Evolutionary conservation across 768 basidiomycete species (phyloP), one percentile per base, ranked within the genome.

Genomic region (Trametes villosa): DNA sequence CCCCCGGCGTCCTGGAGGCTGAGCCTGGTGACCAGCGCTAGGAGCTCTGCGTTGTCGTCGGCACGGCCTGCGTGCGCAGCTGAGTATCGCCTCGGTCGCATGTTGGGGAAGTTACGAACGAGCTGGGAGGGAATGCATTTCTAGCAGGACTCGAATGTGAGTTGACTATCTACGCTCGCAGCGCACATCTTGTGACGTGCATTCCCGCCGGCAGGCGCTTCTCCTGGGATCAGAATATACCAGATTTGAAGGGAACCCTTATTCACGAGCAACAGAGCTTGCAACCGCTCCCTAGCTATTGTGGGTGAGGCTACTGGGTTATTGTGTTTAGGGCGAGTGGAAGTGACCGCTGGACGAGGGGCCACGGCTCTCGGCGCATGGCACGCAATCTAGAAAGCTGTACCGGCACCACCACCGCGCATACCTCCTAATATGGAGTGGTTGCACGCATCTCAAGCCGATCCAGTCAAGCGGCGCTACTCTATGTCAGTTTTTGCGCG

Each of bases 1-100:
- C 47, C 42, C 17, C 60, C 54, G 8, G 62, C 33, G 17, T 62
- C 60, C n/a, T 79, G 84, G 83, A 34, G 31, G 2, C 41, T 29
- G n/a, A 53, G 33, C 5, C 33, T 29, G 9, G 47, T 42, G 34
- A 45, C 38, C 12, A 63, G 56, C 27, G 61, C 27, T 4, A 57
- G 56, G n/a, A 49, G 56, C 15, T 47, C 27, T 29, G 29, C 17
- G 12, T 49, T 47, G 11, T 49, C 47, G 17, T 22, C 20, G 15
- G 41, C 20, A 41, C 34, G 22, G 26, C 33, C 29, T 38, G n/a
- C 29, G 17, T 3, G 44, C 9, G 9, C 22, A 22, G 9, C 36
- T 38, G 9, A 26, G 44, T 22, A 45, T 45, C 44, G 44, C n/a
- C n/a, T n/a, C n/a, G n/a, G n/a, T n/a, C n/a, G n/a, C n/a, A 20